Evolutionary conservation across 2,329 filamentous ascomycete genomes (phyloP), one percentile per base, ranked within the genome.

Genomic region (Chaetothyriales sp.): DNA sequence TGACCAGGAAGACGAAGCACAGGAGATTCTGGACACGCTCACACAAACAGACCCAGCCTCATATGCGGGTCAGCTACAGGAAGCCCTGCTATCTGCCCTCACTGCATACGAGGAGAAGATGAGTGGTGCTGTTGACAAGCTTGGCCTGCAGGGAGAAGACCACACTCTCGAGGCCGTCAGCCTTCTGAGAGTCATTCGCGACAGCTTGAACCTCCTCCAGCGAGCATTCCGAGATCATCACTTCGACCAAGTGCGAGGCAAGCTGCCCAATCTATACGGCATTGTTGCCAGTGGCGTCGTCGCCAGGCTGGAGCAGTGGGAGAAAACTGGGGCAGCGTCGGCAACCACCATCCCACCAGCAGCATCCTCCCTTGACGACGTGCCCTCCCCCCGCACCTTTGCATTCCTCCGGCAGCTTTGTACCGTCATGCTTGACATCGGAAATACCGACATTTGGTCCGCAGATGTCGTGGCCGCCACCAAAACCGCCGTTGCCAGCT

Each of bases 391-490:
- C 2, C 47, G 46, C 39, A 39, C 54, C 5, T 55, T 60, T 22
- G 49, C 47, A n/a, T 48, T 53, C 6, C 45, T 60, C 47, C 55
- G 54, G 42, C 25, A 42, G 15, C 47, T 59, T 15, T 57, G 55
- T 47, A 48, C 46, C 12, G 51, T 55, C n/a, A 59, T 60, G 58
- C 28, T 50, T n/a, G 56, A 58, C 6, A 50, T 57, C 20, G 57
- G 57, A 44, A 55, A 54, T 15, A 53, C 50, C 1, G 58, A 60
- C 44, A 18, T 59, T 5, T 60, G 58, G 58, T 58, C 52, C 9
- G 32, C 46, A n/a, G 42, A 53, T 42, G 52, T 53, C 12, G 52
- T 57, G 12, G 28, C n/a, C 12, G 20, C 52, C 43, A 43, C 58
- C 10, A 56, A 56, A 42, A 48, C 51, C 18, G 46, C 48, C 6